These are phyloP conservation scores for Pseudogymnoascus pannorum DNA, from an alignment of 2,329 filamentous ascomycete species.

Conservation along the genomic window DNA sequence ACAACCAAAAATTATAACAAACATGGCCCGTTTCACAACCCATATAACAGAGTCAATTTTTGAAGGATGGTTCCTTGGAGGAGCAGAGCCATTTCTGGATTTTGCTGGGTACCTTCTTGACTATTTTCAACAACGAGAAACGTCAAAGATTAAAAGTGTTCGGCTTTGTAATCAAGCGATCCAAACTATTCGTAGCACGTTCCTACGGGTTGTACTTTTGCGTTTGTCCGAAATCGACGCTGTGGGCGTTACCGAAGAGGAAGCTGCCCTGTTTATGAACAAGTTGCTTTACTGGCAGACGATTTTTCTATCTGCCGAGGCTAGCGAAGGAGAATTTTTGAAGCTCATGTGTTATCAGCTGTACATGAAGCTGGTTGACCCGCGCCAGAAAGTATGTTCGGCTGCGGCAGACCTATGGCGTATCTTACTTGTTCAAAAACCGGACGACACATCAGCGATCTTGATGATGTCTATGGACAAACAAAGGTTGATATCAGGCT, in stretches of 20 bases:
- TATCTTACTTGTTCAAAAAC: conserved; percentile 90
- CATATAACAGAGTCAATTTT: conserved; percentile 88
- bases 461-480: conserved; percentile 67
- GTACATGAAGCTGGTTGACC: conserved; percentile 78
- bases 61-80: conserved; percentile 93
- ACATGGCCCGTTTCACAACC: conserved; percentile 70
- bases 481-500: conserved; percentile 63
- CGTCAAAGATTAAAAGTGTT: conserved; percentile 76
- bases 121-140: conserved; percentile 77
- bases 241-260: conserved; percentile 47
- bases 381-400: conserved; percentile 57
- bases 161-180: conserved; percentile 85
- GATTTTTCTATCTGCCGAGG: conserved; percentile 72
- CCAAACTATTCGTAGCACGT: conserved; percentile 64
- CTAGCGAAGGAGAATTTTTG: conserved; percentile 72
- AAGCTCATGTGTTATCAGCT: conserved; percentile 87
- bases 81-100: conserved; percentile 74
- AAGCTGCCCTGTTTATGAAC: conserved; percentile 66
- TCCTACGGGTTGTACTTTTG: conserved; percentile 72
- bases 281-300: conserved; percentile 95
- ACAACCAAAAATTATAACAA: conserved; percentile 79
- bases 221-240: conserved; percentile 78
- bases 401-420: conserved; percentile 80
- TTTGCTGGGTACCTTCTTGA: conserved; percentile 81
- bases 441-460: conserved; percentile 67